phyloP scores from a whole-genome alignment of 192 early-diverging fungal genomes.

The Spizellomyces punctatus region DNA sequence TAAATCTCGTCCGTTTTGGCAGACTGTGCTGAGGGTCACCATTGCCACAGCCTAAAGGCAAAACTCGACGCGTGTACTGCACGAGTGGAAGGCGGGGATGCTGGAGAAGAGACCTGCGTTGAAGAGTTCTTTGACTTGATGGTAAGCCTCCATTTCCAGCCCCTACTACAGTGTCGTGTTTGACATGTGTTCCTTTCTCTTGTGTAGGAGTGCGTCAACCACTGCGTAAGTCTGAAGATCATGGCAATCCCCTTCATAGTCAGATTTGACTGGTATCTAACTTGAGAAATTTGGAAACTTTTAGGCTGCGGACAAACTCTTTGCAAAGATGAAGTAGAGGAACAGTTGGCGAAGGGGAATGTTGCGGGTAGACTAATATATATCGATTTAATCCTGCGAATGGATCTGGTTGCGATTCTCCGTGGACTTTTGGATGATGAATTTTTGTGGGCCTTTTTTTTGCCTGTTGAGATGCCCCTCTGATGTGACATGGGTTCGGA shows the following conservation, averaged over 20 bases:
- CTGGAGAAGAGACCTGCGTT: slow-evolving; percentile 25
- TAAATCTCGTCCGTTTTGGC: slow-evolving; percentile 9
- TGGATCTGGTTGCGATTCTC: too few species aligned
- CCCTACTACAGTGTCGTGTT: not conserved
- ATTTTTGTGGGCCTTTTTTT: too few species aligned
- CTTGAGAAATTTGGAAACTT: not conserved
- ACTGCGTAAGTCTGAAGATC: slow-evolving; percentile 17
- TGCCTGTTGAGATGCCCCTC: too few species aligned
- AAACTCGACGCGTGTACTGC: slow-evolving; percentile 24
- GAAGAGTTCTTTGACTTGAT: slow-evolving; percentile 34
- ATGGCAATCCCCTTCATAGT: not conserved
- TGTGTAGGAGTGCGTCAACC: slow-evolving; percentile 30
- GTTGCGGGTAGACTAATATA: too few species aligned
- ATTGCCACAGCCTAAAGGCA: slow-evolving; percentile 31
- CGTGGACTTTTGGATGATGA: too few species aligned
- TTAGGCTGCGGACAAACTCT: slow-evolving; percentile 31
- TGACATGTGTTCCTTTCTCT: not conserved
- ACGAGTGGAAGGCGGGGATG: slow-evolving; percentile 20
- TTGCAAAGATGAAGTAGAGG: slow-evolving; percentile 25
- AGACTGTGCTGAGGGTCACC: slow-evolving; percentile 29
- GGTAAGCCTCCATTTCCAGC: not conserved
- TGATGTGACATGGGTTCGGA: too few species aligned
- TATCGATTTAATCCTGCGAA: too few species aligned
- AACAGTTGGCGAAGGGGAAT: not conserved
- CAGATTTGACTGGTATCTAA: not conserved